Evolutionary conservation across 805 yeast species (phyloP).

Genomic region (Kuraishia cidri): DNA sequence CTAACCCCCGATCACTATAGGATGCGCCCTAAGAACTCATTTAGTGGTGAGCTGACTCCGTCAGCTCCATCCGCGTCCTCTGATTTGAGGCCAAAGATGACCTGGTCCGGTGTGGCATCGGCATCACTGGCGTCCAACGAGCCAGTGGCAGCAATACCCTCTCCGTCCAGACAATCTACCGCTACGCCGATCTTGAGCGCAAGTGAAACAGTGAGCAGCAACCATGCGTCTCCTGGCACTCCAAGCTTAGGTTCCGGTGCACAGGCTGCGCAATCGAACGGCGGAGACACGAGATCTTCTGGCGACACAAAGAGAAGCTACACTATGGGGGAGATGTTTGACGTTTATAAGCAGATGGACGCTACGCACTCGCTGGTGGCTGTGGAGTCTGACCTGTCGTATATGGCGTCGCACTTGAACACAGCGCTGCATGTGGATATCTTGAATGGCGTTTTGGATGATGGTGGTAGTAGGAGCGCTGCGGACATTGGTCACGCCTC

Average conservation of each 20-base stretch:
- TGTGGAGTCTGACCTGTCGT: constrained; percentile 17
- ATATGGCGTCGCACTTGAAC: constrained; percentile 16
- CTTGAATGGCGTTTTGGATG: too few relatives aligned
- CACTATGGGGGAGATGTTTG: constrained; percentile 41
- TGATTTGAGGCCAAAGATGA: neutral
- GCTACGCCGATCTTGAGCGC: constrained; percentile 3
- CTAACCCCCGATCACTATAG: constrained; percentile 6
- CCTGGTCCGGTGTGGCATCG: neutral
- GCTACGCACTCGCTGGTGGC: constrained; percentile 17
- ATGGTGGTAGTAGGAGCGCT: too few relatives aligned
- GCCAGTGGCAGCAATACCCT: too few relatives aligned
- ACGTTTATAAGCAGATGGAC: constrained; percentile 36
- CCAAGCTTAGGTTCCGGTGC: too few relatives aligned
- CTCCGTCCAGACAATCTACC: neutral
- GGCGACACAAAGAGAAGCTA: too few relatives aligned
- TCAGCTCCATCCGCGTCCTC: neutral
- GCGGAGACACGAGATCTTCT: too few relatives aligned
- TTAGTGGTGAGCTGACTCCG: neutral
- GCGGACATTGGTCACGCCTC: too few relatives aligned
- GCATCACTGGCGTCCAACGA: too few relatives aligned
- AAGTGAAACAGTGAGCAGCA: constrained; percentile 5
- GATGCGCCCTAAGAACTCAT: constrained; percentile 20
- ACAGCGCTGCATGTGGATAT: constrained; percentile 9
- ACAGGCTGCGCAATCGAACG: too few relatives aligned
- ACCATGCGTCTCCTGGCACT: constrained; percentile 3